phyloP scores from a whole-genome alignment of 257 asterid species.

The Primulina tabacum region DNA sequence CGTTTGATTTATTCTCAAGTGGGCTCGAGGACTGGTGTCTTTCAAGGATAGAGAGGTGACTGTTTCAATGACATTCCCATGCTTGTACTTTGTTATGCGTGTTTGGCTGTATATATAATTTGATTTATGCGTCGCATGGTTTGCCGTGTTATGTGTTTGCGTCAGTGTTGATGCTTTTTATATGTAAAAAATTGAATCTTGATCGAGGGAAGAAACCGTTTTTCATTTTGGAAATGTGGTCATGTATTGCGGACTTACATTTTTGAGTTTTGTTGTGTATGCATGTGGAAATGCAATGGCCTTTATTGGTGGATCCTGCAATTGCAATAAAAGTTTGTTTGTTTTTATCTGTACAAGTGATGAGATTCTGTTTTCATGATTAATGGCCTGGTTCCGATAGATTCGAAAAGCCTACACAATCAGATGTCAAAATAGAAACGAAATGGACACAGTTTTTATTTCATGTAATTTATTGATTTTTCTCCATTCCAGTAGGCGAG shows the following conservation, averaged over 20 bases:
- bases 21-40: constrained; percentile 19
- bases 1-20: constrained; percentile 22
- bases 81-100: constrained; percentile 22
- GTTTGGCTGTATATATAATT: not conserved
- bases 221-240: constrained; percentile 21
- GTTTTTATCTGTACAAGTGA: constrained; percentile 2
- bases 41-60: constrained; percentile 33
- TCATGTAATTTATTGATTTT: not conserved
- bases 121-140: constrained; percentile 6
- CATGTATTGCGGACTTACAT: constrained; percentile 14
- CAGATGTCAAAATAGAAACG: not conserved
- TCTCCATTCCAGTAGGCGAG: not conserved
- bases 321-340: constrained; percentile 6
- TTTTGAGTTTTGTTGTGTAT: constrained; percentile 15
- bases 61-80: not conserved
- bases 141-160: not conserved
- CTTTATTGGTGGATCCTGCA: constrained; percentile 24
- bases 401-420: not conserved
- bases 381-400: constrained; percentile 15
- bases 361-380: constrained; percentile 27
- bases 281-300: constrained; percentile 17
- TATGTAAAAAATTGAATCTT: constrained; percentile 7
- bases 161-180: constrained; percentile 13
- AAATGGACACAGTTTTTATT: not conserved
- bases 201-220: constrained; percentile 15